Evolutionary conservation across 371 early-diverging fungal species (phyloP).

Genomic region (Smittium culicis): DNA sequence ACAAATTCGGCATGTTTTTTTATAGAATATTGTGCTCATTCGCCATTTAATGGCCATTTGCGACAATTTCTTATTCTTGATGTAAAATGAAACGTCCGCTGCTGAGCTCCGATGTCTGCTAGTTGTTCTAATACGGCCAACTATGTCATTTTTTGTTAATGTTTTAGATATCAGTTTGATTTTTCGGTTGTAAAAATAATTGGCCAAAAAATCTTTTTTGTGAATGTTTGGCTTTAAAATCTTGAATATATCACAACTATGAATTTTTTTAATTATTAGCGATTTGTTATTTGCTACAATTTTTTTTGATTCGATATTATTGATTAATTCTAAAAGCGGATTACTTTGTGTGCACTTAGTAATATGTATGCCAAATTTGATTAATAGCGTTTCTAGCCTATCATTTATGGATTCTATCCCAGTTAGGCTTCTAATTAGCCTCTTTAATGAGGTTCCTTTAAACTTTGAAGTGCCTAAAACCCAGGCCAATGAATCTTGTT

Average conservation of each 20-base stretch:
- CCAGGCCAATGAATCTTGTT: not conserved
- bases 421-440: not conserved
- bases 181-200: not conserved
- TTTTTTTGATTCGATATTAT: not conserved
- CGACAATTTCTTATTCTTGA: not conserved
- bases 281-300: not conserved
- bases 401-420: constrained; percentile 1
- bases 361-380: not conserved
- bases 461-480: not conserved
- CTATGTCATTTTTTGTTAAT: not conserved
- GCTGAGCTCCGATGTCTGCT: not conserved
- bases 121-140: not conserved
- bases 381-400: not conserved
- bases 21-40: not conserved
- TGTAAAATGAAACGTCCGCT: constrained; percentile 5
- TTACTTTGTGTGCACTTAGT: not conserved
- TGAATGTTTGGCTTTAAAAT: not conserved
- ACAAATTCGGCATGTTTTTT: not conserved
- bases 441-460: not conserved
- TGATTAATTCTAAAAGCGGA: not conserved
- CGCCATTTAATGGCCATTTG: not conserved
- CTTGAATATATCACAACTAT: not conserved
- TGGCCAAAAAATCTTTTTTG: not conserved
- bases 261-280: not conserved
- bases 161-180: not conserved